Evolutionary conservation across 495 filamentous ascomycete genomes (phyloP).

Genomic region (Hypoxylon fuscum): DNA sequence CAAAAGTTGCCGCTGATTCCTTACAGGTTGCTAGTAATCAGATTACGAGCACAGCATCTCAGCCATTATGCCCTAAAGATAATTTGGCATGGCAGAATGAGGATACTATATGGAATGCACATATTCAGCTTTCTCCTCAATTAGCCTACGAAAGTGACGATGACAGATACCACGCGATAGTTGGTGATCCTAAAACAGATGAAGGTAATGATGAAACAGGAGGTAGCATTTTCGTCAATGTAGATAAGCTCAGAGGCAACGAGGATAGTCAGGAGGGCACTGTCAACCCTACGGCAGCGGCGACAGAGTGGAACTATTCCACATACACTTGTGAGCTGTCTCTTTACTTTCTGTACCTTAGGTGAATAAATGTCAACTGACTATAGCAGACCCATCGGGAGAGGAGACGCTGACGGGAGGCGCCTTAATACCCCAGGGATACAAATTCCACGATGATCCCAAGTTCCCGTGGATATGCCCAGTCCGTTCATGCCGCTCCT

Average conservation of each 20-base stretch:
- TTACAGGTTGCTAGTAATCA: no score
- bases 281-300: not conserved
- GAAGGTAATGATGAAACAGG: not conserved
- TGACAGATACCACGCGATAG: not conserved
- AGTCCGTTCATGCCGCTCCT: conserved; percentile 37
- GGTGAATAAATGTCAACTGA: not conserved
- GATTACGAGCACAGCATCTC: no score
- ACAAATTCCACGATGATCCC: conserved; percentile 31
- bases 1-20: no score
- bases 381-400: conserved; percentile 14
- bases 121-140: no score
- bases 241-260: no score
- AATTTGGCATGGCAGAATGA: no score
- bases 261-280: no score
- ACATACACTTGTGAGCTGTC: conserved; percentile 15
- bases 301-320: conserved; percentile 12
- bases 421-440: conserved; percentile 38
- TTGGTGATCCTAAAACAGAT: not conserved
- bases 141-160: not conserved
- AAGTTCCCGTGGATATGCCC: conserved; percentile 45
- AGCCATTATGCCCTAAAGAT: no score
- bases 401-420: conserved; percentile 23
- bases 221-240: no score
- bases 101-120: no score
- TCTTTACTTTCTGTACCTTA: not conserved